These are phyloP conservation scores for Dactylellina sp. DNA, from an alignment of 2,329 filamentous ascomycete species.

Conservation along the genomic window DNA sequence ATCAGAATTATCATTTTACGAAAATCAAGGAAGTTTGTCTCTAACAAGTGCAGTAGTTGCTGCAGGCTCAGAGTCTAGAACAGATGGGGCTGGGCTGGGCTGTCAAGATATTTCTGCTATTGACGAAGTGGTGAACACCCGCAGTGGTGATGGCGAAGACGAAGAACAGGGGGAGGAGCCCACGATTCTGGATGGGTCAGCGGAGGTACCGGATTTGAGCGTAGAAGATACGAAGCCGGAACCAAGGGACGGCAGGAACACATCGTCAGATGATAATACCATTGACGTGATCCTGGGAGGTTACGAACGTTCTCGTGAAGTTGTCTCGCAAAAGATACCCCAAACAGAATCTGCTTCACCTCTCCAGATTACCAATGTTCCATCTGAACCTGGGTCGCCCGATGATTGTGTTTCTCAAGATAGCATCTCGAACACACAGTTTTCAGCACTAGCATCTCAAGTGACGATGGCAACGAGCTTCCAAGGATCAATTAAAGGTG, in stretches of 20 bases:
- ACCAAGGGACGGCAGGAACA: not conserved
- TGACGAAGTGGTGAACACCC: too few relatives aligned
- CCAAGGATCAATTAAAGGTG: slow-evolving; percentile 40
- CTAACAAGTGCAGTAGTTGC: too few relatives aligned
- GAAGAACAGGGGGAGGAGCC: not conserved
- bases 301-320: not conserved
- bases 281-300: slow-evolving; percentile 5
- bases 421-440: slow-evolving; percentile 51
- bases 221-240: too few relatives aligned
- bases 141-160: not conserved
- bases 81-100: too few relatives aligned
- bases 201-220: not conserved
- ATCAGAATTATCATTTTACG: too few relatives aligned
- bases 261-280: slow-evolving; percentile 25
- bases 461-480: slow-evolving; percentile 47
- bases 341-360: not conserved
- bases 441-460: slow-evolving; percentile 39
- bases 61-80: too few relatives aligned
- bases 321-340: not conserved
- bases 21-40: too few relatives aligned
- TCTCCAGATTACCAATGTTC: not conserved
- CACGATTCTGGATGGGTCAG: slow-evolving; percentile 30
- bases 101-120: too few relatives aligned
- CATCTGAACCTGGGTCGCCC: slow-evolving; percentile 1
- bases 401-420: slow-evolving; percentile 38